These are phyloP conservation scores for Trichophyton verrucosum DNA, from an alignment of 2,329 filamentous ascomycete species.

Conservation along the genomic window DNA sequence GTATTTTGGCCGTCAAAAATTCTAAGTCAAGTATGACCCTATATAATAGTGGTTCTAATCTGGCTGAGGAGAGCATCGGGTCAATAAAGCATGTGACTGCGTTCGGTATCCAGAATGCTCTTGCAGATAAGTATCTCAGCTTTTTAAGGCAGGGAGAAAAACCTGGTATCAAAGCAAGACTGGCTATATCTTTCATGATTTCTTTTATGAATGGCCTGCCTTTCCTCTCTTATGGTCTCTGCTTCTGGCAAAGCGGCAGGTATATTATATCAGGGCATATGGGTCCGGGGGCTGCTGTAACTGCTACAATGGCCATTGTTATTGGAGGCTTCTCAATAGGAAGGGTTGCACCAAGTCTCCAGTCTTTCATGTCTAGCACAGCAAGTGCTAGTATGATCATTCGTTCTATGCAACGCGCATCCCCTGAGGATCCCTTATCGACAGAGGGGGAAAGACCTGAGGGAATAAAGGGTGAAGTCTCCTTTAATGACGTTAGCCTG, in stretches of 20 bases:
- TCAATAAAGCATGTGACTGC: background rate
- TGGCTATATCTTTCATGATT: background rate
- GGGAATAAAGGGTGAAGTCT: constrained; percentile 54
- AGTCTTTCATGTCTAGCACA: constrained; percentile 61
- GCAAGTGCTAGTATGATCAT: constrained; percentile 72
- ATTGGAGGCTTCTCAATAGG: constrained; percentile 73
- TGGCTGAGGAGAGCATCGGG: background rate
- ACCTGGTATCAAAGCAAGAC: background rate
- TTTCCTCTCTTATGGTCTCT: background rate
- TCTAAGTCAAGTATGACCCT: background rate
- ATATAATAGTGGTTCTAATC: background rate
- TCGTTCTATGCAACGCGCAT: constrained; percentile 67
- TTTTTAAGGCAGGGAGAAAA: background rate
- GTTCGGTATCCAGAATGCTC: background rate
- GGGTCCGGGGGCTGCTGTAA: constrained; percentile 53
- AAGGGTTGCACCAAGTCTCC: constrained; percentile 62
- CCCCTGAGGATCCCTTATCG: constrained; percentile 59
- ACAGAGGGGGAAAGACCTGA: constrained; percentile 54
- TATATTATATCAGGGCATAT: constrained; percentile 52
- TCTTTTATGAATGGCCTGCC: background rate
- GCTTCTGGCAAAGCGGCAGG: constrained; percentile 60
- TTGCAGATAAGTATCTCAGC: background rate
- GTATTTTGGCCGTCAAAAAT: background rate
- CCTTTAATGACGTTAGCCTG: constrained; percentile 53
- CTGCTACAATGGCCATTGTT: constrained; percentile 68